Percentiles rank a stretch among this genome's conserved stretches.
These are phyloP conservation scores for Dactylellina cionopaga DNA, from an alignment of 2,329 filamentous ascomycete genomes.

Conservation along the genomic window DNA sequence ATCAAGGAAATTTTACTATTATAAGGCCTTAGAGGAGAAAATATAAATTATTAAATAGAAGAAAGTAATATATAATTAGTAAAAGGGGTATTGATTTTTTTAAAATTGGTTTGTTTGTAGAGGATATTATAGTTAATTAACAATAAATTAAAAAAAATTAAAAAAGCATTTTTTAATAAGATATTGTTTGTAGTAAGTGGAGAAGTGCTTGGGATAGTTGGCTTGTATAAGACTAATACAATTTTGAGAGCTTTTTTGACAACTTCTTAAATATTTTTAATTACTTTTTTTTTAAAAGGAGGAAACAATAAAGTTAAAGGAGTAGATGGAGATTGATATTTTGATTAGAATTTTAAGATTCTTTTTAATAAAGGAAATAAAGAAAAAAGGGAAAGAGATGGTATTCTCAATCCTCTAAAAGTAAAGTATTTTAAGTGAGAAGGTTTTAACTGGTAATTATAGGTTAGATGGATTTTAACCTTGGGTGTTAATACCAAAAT, in stretches of 20 bases:
- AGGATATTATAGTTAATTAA: not conserved
- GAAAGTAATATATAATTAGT: not conserved
- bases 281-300: not conserved
- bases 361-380: not conserved
- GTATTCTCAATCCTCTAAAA: not conserved
- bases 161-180: constrained; percentile 12
- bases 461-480: too few relatives aligned
- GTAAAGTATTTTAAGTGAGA: not conserved
- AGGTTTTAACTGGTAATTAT: constrained; percentile 18
- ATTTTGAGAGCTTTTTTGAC: not conserved
- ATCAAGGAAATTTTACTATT: not conserved
- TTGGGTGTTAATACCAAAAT: too few relatives aligned
- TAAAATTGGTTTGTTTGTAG: not conserved
- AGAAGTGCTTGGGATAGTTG: not conserved
- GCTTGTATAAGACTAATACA: constrained; percentile 3
- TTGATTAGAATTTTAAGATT: constrained; percentile 1
- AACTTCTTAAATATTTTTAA: not conserved
- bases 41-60: not conserved
- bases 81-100: not conserved
- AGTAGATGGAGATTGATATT: not conserved
- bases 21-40: not conserved
- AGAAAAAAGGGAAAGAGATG: not conserved
- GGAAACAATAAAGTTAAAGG: too few relatives aligned
- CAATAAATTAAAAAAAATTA: constrained; percentile 8
- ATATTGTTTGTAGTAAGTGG: not conserved